A percentile compares a stretch with the other conserved stretches of the same genome.
These are phyloP conservation scores for Achaetomiella virescens DNA, from an alignment of 495 filamentous ascomycete genomes.

Conservation along the genomic window DNA sequence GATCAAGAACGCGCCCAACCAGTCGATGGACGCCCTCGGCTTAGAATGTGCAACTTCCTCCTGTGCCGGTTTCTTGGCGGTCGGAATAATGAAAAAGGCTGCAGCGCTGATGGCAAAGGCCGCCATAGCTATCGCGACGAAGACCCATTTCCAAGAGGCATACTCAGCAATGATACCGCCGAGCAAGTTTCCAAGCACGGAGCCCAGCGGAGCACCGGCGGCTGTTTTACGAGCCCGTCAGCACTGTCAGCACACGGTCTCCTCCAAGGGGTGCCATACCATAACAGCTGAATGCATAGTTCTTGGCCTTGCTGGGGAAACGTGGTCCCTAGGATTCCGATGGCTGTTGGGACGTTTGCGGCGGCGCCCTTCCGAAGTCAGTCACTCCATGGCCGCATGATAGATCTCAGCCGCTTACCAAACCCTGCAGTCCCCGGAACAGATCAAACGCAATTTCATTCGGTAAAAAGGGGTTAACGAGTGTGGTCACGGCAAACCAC, in stretches of 20 bases:
- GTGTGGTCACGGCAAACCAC: conserved; percentile 54
- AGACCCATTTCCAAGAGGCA: conserved; percentile 56
- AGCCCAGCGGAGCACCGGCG: conserved; percentile 53
- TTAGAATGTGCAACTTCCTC: conserved; percentile 15
- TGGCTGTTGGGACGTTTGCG: conserved; percentile 58
- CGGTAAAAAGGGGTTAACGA: conserved; percentile 59
- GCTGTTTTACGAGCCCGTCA: conserved; percentile 15
- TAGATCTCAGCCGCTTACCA: conserved; percentile 41
- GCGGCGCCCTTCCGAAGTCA: conserved; percentile 49
- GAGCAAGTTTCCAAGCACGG: conserved; percentile 50
- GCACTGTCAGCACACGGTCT: background rate
- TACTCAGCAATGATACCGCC: conserved; percentile 51
- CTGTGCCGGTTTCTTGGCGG: conserved; percentile 35
- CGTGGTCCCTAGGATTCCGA: conserved; percentile 56
- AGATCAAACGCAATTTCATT: conserved; percentile 63
- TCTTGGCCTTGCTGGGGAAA: conserved; percentile 59
- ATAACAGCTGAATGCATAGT: conserved; percentile 53
- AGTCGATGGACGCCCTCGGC: conserved; percentile 48
- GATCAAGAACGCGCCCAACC: conserved; percentile 57
- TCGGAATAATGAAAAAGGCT: conserved; percentile 60
- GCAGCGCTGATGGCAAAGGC: conserved; percentile 53
- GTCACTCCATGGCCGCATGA: background rate
- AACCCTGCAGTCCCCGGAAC: conserved; percentile 64
- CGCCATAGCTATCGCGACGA: conserved; percentile 59
- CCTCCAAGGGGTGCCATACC: conserved; percentile 16